phyloP scores from a whole-genome alignment of 2,329 filamentous ascomycete species.

The Hymenoscyphus fructigenus region DNA sequence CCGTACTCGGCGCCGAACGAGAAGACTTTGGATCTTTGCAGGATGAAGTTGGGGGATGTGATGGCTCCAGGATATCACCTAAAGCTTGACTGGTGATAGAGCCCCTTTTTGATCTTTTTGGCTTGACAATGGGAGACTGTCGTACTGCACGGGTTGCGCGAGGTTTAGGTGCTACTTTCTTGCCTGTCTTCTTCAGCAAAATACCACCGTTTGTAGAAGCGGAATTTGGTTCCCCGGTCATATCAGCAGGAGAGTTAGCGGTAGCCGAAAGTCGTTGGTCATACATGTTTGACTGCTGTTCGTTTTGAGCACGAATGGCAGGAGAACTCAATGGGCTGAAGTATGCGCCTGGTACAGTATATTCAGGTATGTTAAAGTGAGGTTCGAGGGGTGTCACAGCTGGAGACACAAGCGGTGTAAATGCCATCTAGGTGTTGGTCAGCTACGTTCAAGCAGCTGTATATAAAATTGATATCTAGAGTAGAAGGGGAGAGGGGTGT shows the following conservation, averaged over 20 bases:
- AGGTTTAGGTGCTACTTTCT: conserved; percentile 27
- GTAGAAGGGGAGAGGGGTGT: neutral
- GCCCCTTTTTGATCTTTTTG: conserved; percentile 45
- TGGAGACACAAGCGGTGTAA: conserved; percentile 80
- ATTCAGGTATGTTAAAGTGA: conserved; percentile 57
- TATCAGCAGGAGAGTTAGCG: conserved; percentile 36
- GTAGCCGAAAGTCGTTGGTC: conserved; percentile 41
- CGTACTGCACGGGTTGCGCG: conserved; percentile 35
- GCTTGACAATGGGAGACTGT: conserved; percentile 43
- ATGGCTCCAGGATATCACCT: conserved; percentile 38
- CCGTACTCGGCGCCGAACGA: conserved; percentile 39
- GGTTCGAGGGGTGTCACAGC: conserved; percentile 77
- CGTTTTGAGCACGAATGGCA: conserved; percentile 71
- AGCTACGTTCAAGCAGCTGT: neutral
- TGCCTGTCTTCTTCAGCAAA: conserved; percentile 25
- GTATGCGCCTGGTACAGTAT: conserved; percentile 65
- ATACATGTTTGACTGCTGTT: conserved; percentile 42
- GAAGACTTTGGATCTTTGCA: conserved; percentile 40
- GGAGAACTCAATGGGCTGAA: conserved; percentile 84
- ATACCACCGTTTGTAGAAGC: conserved; percentile 26
- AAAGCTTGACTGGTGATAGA: conserved; percentile 45
- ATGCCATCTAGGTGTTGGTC: conserved; percentile 58
- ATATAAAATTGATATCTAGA: neutral
- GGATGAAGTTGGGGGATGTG: conserved; percentile 36
- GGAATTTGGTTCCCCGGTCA: conserved; percentile 32